phyloP scores from a whole-genome alignment of 805 yeast species.

The Myxozyma geophila region DNA sequence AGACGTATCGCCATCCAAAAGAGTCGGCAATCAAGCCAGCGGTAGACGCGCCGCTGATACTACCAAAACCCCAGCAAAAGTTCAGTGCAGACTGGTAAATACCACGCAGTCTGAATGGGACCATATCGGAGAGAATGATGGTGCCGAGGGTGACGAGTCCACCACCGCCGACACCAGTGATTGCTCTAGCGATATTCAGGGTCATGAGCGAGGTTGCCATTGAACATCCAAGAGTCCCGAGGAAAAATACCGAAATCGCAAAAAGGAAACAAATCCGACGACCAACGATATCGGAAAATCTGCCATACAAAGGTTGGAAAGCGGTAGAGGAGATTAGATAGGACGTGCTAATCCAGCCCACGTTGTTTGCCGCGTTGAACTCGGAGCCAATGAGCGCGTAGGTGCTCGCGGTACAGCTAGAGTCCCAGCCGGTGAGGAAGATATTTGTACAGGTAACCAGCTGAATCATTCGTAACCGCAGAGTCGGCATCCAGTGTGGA shows the following conservation, averaged over 20 bases:
- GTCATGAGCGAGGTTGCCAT: conserved; percentile 36
- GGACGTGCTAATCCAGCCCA: conserved; percentile 71
- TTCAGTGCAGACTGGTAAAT: conserved; percentile 58
- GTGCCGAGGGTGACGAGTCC: conserved; percentile 79
- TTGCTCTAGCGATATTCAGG: conserved; percentile 53
- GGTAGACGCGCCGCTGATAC: conserved; percentile 68
- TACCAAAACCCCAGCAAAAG: conserved; percentile 62
- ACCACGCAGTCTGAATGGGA: conserved; percentile 76
- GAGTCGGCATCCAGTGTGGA: conserved; percentile 36
- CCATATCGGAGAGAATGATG: conserved; percentile 74
- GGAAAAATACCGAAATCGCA: conserved; percentile 33
- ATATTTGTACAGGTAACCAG: conserved; percentile 45
- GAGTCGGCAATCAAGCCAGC: conserved; percentile 58
- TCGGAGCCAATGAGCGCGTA: conserved; percentile 55
- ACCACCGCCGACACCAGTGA: conserved; percentile 92
- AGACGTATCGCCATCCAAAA: conserved; percentile 67
- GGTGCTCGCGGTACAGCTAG: conserved; percentile 56
- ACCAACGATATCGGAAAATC: conserved; percentile 59
- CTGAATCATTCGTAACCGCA: conserved; percentile 37
- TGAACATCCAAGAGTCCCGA: conserved; percentile 38
- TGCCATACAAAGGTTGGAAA: conserved; percentile 69
- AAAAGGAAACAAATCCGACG: conserved; percentile 47
- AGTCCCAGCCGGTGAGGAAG: conserved; percentile 54
- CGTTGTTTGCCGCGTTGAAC: conserved; percentile 53
- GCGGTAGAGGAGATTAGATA: conserved; percentile 66